These are phyloP conservation scores for Aspergillus sp. DNA, from an alignment of 2,329 filamentous ascomycete genomes.

Conservation along the genomic window DNA sequence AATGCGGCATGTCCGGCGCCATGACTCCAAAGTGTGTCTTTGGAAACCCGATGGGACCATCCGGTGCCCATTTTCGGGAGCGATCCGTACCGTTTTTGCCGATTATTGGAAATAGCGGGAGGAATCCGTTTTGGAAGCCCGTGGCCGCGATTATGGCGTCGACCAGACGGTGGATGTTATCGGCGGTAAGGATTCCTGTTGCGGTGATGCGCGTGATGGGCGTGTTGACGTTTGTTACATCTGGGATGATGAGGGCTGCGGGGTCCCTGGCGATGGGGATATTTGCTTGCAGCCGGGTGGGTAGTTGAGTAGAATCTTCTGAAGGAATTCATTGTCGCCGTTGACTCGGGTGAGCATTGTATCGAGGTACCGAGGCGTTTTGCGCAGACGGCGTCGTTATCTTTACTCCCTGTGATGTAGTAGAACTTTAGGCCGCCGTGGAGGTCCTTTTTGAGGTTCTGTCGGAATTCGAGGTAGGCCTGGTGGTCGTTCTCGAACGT, in stretches of 20 bases:
- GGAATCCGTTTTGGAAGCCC: neutral
- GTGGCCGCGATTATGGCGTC: neutral
- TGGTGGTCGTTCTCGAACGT: neutral
- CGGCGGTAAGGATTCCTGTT: neutral
- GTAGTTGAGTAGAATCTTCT: neutral
- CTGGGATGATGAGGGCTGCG: neutral
- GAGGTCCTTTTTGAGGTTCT: neutral
- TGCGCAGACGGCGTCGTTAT: neutral
- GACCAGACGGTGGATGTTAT: neutral
- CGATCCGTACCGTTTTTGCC: neutral
- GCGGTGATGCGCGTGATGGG: neutral
- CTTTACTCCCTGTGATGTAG: neutral
- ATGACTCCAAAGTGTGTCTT: neutral
- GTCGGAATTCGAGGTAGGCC: neutral
- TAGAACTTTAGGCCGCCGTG: neutral
- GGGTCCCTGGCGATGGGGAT: neutral
- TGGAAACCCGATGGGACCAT: neutral
- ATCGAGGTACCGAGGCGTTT: neutral
- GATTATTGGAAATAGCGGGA: neutral
- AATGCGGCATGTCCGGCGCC: neutral
- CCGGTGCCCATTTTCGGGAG: neutral
- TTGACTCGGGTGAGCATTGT: neutral
- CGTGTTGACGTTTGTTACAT: neutral
- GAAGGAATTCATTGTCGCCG: neutral
- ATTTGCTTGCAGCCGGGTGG: neutral